Conservation (phyloP, 139 green algal genomes). For the Asterochloris sp. region DNA sequence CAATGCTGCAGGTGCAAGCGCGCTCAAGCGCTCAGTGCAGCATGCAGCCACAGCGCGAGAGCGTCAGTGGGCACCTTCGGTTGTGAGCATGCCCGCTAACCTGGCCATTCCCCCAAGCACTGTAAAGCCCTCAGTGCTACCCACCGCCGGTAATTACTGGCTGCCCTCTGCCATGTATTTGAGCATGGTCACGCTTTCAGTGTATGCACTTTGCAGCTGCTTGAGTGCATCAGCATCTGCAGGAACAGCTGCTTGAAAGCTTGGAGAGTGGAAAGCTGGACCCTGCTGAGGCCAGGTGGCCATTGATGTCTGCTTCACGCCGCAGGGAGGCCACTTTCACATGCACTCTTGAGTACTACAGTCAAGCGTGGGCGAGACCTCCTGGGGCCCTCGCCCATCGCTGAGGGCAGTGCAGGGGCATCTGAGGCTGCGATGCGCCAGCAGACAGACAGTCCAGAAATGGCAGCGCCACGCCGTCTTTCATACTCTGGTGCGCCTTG, state of each 20-base stretch:
- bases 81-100: not conserved
- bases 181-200: no score
- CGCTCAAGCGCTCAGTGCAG: conserved; percentile 10
- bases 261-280: no score
- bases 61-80: conserved; percentile 5
- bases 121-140: not conserved
- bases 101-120: conserved; percentile 14
- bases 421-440: no score
- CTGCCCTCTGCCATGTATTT: no score
- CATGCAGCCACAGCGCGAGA: conserved; percentile 7
- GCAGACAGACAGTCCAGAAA: no score
- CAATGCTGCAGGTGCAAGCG: not conserved
- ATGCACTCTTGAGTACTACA: not conserved
- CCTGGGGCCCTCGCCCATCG: conserved; percentile 6
- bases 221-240: no score
- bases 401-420: not conserved
- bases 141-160: no score
- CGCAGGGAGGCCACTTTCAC: not conserved
- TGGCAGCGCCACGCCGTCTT: conserved; percentile 5
- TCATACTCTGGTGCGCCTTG: conserved; percentile 11
- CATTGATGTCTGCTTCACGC: not conserved
- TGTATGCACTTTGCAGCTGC: no score
- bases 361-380: conserved; percentile 16
- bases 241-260: no score
- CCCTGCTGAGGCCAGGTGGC: no score